Evolutionary conservation across 2,329 filamentous ascomycete genomes (phyloP).

Genomic region (Pyrenochaeta sp.): DNA sequence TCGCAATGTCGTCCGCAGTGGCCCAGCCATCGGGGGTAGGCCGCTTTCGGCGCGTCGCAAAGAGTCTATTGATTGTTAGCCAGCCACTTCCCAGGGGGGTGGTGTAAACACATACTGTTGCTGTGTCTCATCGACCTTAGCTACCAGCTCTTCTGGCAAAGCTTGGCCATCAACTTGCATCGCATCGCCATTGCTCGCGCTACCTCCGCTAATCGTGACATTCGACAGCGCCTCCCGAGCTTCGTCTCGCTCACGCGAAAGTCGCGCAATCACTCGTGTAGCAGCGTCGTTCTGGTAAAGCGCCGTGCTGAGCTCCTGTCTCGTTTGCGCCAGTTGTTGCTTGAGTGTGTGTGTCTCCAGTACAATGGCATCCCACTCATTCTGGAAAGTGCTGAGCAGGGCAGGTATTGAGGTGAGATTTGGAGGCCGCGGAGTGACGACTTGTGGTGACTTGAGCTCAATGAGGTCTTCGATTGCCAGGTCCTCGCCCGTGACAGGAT

Average conservation of each 20-base stretch:
- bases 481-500: constrained; percentile 88
- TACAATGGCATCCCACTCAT: constrained; percentile 95
- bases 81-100: too few relatives aligned
- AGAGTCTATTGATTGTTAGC: constrained; percentile 68
- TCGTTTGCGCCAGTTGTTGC: constrained; percentile 86
- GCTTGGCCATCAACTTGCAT: constrained; percentile 91
- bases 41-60: constrained; percentile 88
- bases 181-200: constrained; percentile 72
- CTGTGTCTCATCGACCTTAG: constrained; percentile 81
- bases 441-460: constrained; percentile 81
- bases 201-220: constrained; percentile 73
- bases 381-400: constrained; percentile 92
- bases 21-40: constrained; percentile 86
- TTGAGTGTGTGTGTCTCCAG: constrained; percentile 91
- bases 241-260: constrained; percentile 92
- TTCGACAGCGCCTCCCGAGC: constrained; percentile 88
- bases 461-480: constrained; percentile 85
- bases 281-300: constrained; percentile 98
- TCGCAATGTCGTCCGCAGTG: constrained; percentile 73
- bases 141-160: constrained; percentile 74
- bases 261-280: constrained; percentile 88
- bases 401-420: constrained; percentile 96
- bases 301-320: constrained; percentile 91
- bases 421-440: constrained; percentile 88
- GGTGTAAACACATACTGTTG: constrained; percentile 67